A percentile compares a stretch with the other conserved stretches of the same genome.
These are phyloP conservation scores for Blastomyces gilchristii DNA, from an alignment of 2,329 filamentous ascomycete genomes.

Conservation along the genomic window DNA sequence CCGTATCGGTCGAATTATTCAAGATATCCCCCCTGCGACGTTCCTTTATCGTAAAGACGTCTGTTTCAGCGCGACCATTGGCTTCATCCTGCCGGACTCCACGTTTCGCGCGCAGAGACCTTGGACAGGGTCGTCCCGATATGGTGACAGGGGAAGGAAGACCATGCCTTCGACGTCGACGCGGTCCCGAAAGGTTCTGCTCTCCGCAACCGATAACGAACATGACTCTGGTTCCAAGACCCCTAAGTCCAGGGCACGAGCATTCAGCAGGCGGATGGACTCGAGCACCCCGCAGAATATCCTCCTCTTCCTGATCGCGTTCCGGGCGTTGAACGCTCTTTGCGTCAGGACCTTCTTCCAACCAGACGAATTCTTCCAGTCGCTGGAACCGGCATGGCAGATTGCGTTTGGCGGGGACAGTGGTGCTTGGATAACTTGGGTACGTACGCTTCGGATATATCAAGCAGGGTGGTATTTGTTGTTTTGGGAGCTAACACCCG, in stretches of 20 bases:
- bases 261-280: background rate
- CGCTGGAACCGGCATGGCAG: slow-evolving; percentile 87
- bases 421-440: slow-evolving; percentile 94
- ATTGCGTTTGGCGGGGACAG: slow-evolving; percentile 67
- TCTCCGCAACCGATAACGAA: background rate
- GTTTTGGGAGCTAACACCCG: background rate
- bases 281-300: slow-evolving; percentile 15
- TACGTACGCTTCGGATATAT: slow-evolving; percentile 36
- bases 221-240: background rate
- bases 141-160: background rate
- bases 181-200: background rate
- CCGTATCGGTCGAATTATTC: background rate
- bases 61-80: background rate
- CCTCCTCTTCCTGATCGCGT: slow-evolving; percentile 44
- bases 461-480: background rate
- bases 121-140: background rate
- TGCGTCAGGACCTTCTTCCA: slow-evolving; percentile 86
- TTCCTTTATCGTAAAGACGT: background rate
- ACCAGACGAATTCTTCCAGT: slow-evolving; percentile 95
- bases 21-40: background rate
- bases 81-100: background rate
- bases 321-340: slow-evolving; percentile 72
- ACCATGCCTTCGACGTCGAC: slow-evolving; percentile 1
- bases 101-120: background rate
- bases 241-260: background rate